Evolutionary conservation across 768 basidiomycete species (phyloP), one percentile per base, ranked within the genome.

Genomic region (Galerina marginata): DNA sequence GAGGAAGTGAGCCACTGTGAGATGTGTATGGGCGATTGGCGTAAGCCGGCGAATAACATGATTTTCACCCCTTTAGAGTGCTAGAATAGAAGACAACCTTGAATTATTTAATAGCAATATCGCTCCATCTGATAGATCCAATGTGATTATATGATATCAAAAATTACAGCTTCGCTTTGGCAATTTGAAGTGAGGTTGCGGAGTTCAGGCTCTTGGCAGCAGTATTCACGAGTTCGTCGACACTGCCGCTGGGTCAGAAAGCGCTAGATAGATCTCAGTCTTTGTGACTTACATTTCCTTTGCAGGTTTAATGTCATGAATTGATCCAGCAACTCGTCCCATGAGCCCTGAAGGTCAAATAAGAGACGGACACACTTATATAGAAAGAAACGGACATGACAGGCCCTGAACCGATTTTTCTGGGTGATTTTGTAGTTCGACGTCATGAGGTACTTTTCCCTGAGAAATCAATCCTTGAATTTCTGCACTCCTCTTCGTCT

Each of bases 231-330:
- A 96, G 81, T 62, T 95, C 91, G 53, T 96, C 93, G 51, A 96
- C 86, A 72, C 90, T 92, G 45, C 5, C 48, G 15, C 25, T 43
- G 46, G 15, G 29, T 61, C 38, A 63, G 38, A 60, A 25, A 55
- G 6, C 9, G 20, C 20, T 20, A 39, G 58, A 54, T 50, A 65
- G 7, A 37, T 47, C 23, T 29, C 46, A 26, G 56, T 42, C 23
- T 33, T 33, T 33, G 29, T 33, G n/a, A 76, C 87, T 72, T 66
- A 91, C 90, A 96, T 96, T 59, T 85, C 84, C 72, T 89, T 91
- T 4, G 94, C 95, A 1, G 93, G 88, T 70, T 92, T 90, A 70
- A 96, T 86, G 45, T 93, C 91, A 3, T 84, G 79, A 61, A 92
- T 88, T 23, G 87, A 82, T 23, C 85, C 91, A 25, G 90, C 91